These are phyloP conservation scores for Rehmannia glutinosa DNA, from an alignment of 257 asterid genomes.

Conservation along the genomic window DNA sequence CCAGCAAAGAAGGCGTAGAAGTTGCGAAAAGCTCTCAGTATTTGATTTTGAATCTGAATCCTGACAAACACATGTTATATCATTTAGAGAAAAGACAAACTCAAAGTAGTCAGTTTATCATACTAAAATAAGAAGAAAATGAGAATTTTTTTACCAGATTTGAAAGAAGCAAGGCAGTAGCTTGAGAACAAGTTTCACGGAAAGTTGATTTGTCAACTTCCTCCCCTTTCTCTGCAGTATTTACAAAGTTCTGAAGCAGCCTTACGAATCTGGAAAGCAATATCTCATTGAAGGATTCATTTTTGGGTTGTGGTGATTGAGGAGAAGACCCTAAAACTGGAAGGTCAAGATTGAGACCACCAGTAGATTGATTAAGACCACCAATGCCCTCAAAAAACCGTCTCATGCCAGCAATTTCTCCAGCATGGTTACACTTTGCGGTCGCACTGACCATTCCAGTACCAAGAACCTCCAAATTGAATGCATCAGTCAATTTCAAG, in stretches of 20 bases:
- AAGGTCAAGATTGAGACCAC: slow-evolving; percentile 52
- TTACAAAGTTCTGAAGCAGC: slow-evolving; percentile 86
- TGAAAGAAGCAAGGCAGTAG: slow-evolving; percentile 95
- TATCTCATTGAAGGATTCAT: slow-evolving; percentile 72
- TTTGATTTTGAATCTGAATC: slow-evolving; percentile 69
- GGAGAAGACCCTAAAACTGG: slow-evolving; percentile 38
- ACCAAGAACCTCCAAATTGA: slow-evolving; percentile 93
- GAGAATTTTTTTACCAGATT: slow-evolving; percentile 50
- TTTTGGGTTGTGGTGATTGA: slow-evolving; percentile 43
- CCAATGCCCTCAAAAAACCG: slow-evolving; percentile 88
- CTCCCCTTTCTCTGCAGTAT: slow-evolving; percentile 81
- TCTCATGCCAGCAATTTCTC: slow-evolving; percentile 99
- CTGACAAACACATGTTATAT: slow-evolving; percentile 41
- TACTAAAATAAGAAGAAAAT: slow-evolving; percentile 15
- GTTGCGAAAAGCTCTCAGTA: slow-evolving; percentile 87
- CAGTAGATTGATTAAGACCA: slow-evolving; percentile 42
- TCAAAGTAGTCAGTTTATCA: not conserved
- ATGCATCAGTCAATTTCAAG: slow-evolving; percentile 82
- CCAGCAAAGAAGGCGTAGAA: slow-evolving; percentile 99
- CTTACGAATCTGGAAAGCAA: slow-evolving; percentile 69
- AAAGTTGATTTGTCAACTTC: slow-evolving; percentile 83
- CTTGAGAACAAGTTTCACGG: slow-evolving; percentile 94
- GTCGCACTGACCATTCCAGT: slow-evolving; percentile 97
- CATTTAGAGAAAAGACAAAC: slow-evolving; percentile 14
- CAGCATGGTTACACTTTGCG: slow-evolving; percentile 94